These are phyloP conservation scores for Cryphonectria naterciae DNA, from an alignment of 2,329 filamentous ascomycete genomes.

Conservation along the genomic window DNA sequence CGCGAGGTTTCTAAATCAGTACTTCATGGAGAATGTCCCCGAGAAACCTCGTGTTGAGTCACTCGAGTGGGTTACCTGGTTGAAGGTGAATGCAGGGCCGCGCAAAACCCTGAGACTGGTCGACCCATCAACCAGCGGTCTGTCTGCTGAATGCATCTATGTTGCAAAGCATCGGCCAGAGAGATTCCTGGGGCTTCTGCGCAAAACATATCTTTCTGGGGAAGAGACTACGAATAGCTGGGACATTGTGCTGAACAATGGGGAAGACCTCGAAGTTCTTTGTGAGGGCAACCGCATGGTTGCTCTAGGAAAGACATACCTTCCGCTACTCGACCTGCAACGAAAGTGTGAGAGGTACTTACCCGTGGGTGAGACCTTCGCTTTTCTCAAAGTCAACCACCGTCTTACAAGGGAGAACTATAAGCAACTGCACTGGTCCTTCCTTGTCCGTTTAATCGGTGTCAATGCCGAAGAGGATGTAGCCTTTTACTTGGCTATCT, in stretches of 20 bases:
- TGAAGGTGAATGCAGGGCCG: background rate
- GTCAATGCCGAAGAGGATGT: background rate
- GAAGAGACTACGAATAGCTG: background rate
- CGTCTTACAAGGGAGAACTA: background rate
- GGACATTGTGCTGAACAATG: background rate
- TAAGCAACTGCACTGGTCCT: background rate
- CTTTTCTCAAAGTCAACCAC: background rate
- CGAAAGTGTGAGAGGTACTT: background rate
- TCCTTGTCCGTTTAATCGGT: background rate
- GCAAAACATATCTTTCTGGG: background rate
- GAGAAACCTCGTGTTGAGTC: background rate
- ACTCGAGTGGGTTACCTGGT: background rate
- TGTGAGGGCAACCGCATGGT: background rate
- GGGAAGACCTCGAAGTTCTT: background rate
- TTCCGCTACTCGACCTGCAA: background rate
- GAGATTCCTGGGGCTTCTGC: background rate
- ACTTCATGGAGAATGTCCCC: background rate
- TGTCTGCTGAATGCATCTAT: background rate
- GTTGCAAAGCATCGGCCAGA: constrained; percentile 17
- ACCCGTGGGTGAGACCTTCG: background rate
- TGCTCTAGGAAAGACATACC: background rate
- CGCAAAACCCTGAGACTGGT: background rate
- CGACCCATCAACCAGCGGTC: background rate
- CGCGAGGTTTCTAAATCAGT: background rate
- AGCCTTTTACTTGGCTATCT: background rate